Percentiles rank a stretch among this genome's conserved stretches.
Evolutionary conservation across 805 yeast species (phyloP).

Genomic region (Henningerozyma blattae): DNA sequence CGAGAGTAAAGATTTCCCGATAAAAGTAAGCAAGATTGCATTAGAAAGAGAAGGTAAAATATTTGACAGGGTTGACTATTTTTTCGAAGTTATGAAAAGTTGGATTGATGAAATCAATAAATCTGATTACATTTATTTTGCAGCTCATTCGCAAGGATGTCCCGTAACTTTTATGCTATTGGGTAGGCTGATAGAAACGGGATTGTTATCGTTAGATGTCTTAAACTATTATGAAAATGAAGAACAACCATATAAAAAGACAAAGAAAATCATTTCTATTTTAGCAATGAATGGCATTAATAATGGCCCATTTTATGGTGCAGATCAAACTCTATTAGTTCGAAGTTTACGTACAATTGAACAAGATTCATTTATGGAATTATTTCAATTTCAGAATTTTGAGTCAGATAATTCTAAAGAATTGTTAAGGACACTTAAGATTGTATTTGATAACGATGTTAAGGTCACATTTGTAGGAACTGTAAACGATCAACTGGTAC

Average conservation of each 20-base stretch:
- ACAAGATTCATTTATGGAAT: conserved; percentile 71
- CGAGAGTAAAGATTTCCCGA: conserved; percentile 24
- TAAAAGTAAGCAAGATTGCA: conserved; percentile 79
- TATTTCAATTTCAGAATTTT: conserved; percentile 78
- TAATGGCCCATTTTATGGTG: conserved; percentile 87
- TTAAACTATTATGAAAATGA: conserved; percentile 11
- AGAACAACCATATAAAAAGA: conserved; percentile 3
- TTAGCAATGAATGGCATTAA: conserved; percentile 94
- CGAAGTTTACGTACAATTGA: conserved; percentile 87
- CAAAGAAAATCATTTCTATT: conserved; percentile 45
- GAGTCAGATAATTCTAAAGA: conserved; percentile 61
- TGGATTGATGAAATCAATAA: conserved; percentile 40
- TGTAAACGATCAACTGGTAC: conserved; percentile 87
- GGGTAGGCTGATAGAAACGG: conserved; percentile 60
- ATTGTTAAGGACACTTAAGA: conserved; percentile 53
- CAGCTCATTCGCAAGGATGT: conserved; percentile 93
- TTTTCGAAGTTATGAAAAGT: conserved; percentile 56
- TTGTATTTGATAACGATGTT: conserved; percentile 55
- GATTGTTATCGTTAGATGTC: conserved; percentile 27
- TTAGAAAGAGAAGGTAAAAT: conserved; percentile 89
- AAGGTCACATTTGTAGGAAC: conserved; percentile 80
- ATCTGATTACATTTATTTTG: conserved; percentile 87
- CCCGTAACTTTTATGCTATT: conserved; percentile 77
- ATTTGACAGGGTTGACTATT: conserved; percentile 72
- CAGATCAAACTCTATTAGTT: conserved; percentile 74